These are phyloP conservation scores for Bathelium albidoporum DNA, from an alignment of 495 filamentous ascomycete species.

Conservation along the genomic window DNA sequence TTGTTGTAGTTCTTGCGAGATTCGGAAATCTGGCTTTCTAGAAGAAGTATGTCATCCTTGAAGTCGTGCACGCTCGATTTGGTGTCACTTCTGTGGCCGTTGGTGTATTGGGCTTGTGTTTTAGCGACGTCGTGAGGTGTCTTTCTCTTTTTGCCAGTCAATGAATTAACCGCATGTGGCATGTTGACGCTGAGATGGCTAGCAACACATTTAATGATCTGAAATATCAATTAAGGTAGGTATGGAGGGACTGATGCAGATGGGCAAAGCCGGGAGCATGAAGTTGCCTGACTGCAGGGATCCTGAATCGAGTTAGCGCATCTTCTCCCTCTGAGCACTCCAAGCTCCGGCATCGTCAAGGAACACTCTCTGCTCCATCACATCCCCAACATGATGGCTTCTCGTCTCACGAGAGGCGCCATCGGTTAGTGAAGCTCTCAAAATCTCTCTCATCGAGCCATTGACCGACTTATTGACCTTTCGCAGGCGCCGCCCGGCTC, in stretches of 20 bases:
- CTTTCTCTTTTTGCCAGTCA: constrained; percentile 37
- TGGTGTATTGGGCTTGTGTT: constrained; percentile 20
- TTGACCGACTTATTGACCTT: constrained; percentile 17
- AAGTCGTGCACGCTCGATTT: constrained; percentile 18
- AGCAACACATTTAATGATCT: too few species aligned
- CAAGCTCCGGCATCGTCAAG: constrained; percentile 16
- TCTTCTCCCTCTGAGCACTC: constrained; percentile 26
- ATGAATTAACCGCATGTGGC: constrained; percentile 34
- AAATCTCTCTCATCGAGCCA: constrained; percentile 11
- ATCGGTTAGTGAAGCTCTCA: constrained; percentile 54
- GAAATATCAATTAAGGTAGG: too few species aligned
- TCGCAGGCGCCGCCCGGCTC: constrained; percentile 75
- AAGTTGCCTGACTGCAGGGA: background rate
- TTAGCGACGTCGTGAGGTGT: constrained; percentile 23
- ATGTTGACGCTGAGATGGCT: background rate
- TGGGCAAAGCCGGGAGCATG: too few species aligned
- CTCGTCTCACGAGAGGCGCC: constrained; percentile 83
- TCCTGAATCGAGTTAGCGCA: constrained; percentile 35
- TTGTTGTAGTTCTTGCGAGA: constrained; percentile 90
- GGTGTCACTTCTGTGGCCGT: constrained; percentile 37
- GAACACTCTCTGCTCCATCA: constrained; percentile 43
- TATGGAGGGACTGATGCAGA: too few species aligned
- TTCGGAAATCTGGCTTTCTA: constrained; percentile 70
- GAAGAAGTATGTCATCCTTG: constrained; percentile 41
- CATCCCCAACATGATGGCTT: constrained; percentile 61